Evolutionary conservation across 352 stramenopile genomes (phyloP).

Genomic region (Pythium oligandrum): DNA sequence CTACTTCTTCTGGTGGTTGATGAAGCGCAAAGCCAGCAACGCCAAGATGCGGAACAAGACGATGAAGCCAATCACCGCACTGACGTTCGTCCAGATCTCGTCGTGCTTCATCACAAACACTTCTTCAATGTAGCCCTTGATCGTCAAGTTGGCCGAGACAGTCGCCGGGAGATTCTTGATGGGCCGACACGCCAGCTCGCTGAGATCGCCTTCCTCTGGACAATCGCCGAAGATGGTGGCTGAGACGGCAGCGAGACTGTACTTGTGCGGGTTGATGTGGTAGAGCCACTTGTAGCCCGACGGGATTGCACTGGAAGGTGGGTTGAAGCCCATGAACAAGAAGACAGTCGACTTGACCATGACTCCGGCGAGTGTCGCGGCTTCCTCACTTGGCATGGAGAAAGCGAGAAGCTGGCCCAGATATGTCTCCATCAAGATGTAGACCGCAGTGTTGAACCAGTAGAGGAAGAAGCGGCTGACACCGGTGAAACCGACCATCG

Average conservation of each 20-base stretch:
- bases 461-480: constrained; percentile 46
- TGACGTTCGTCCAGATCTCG: constrained; percentile 43
- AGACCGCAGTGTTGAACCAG: constrained; percentile 57
- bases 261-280: constrained; percentile 33
- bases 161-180: constrained; percentile 30
- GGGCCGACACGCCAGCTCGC: constrained; percentile 30
- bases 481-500: constrained; percentile 45
- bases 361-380: constrained; percentile 30
- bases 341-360: constrained; percentile 46
- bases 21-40: too few species aligned
- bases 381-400: constrained; percentile 35
- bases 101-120: too few species aligned
- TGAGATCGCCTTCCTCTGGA: neutral
- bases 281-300: too few species aligned
- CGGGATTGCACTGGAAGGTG: constrained; percentile 23
- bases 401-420: constrained; percentile 73
- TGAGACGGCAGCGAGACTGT: constrained; percentile 31
- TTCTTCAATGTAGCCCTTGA: constrained; percentile 49
- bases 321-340: constrained; percentile 50
- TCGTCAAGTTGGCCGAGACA: constrained; percentile 26
- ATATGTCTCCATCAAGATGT: constrained; percentile 57
- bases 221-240: constrained; percentile 40
- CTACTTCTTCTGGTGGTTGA: too few species aligned
- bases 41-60: too few species aligned
- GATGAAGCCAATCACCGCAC: constrained; percentile 39